Percentiles rank a stretch among this genome's conserved stretches.
Evolutionary conservation across 768 basidiomycete species (phyloP).

Genomic region (Mrakia frigida): DNA sequence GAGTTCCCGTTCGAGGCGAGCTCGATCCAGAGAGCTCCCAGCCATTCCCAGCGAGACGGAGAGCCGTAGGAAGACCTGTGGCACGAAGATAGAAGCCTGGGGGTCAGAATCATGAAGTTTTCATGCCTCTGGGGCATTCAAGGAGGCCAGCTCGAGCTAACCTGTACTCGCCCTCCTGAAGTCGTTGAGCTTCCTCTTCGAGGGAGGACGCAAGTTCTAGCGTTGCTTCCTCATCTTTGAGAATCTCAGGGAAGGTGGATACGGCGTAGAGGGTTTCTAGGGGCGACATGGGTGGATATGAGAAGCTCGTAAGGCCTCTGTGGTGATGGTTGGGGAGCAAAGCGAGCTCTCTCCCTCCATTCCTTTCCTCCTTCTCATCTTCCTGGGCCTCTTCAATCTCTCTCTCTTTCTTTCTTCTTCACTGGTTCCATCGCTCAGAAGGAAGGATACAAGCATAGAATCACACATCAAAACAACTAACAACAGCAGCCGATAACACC

Average conservation of each 20-base stretch:
- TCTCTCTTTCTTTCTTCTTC: not conserved
- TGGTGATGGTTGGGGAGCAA: not conserved
- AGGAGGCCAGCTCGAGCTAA: not conserved
- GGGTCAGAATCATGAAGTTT: not conserved
- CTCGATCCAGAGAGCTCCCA: not conserved
- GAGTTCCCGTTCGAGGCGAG: not conserved
- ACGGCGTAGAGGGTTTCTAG: not conserved
- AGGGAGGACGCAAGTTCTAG: conserved; percentile 3
- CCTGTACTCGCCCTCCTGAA: conserved; percentile 1
- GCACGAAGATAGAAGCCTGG: not conserved
- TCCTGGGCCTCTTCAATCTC: not conserved
- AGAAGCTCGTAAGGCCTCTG: not conserved
- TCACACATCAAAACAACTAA: no score
- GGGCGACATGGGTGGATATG: not conserved
- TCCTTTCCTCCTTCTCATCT: not conserved
- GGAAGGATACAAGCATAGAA: not conserved
- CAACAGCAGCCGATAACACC: no score
- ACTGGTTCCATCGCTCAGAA: not conserved
- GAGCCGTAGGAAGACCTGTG: not conserved
- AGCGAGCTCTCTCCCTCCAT: not conserved
- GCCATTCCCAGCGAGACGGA: not conserved
- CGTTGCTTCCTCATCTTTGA: not conserved
- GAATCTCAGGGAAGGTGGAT: not conserved
- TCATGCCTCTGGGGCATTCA: not conserved
- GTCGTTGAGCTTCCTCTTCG: conserved; percentile 6